Percentiles rank a stretch among this genome's conserved stretches.
Conservation (phyloP, 768 basidiomycete species). For the Leccinum variicolor region DNA sequence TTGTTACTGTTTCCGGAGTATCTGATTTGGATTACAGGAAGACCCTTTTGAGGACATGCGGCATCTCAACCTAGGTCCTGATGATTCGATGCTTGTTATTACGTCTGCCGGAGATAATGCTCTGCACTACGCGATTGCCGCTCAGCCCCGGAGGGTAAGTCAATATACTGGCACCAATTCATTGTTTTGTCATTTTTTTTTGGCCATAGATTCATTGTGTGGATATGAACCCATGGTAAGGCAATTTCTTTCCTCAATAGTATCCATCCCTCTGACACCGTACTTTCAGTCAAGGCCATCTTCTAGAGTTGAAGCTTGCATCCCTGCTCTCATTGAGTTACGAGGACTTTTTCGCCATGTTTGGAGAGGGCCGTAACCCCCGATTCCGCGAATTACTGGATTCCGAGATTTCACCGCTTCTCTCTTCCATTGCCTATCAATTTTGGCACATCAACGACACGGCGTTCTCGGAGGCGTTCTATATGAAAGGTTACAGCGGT, state of each 20-base stretch:
- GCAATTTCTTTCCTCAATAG: neutral
- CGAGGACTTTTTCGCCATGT: slow-evolving; percentile 62
- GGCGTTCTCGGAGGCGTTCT: slow-evolving; percentile 53
- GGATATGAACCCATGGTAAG: slow-evolving; percentile 65
- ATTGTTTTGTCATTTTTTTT: neutral
- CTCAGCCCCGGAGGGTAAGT: slow-evolving; percentile 49
- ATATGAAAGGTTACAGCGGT: slow-evolving; percentile 64
- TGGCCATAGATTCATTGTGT: slow-evolving; percentile 56
- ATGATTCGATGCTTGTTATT: slow-evolving; percentile 70
- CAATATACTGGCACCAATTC: neutral
- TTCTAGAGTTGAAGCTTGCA: slow-evolving; percentile 77
- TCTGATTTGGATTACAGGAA: slow-evolving; percentile 40
- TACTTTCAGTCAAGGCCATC: slow-evolving; percentile 58
- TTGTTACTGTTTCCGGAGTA: neutral
- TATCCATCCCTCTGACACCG: neutral
- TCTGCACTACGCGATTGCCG: slow-evolving; percentile 72
- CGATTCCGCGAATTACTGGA: slow-evolving; percentile 61
- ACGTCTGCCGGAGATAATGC: slow-evolving; percentile 81
- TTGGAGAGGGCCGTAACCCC: slow-evolving; percentile 60
- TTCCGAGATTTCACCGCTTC: slow-evolving; percentile 56
- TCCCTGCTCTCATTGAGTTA: slow-evolving; percentile 53
- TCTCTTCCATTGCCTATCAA: slow-evolving; percentile 71
- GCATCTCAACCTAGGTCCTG: slow-evolving; percentile 50
- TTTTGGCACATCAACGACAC: slow-evolving; percentile 68
- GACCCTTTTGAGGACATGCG: slow-evolving; percentile 74